Evolutionary conservation across 1,284 basidiomycete species (phyloP), one percentile per base, ranked within the genome.

Genomic region (Melanopsichium pennsylvanicum): DNA sequence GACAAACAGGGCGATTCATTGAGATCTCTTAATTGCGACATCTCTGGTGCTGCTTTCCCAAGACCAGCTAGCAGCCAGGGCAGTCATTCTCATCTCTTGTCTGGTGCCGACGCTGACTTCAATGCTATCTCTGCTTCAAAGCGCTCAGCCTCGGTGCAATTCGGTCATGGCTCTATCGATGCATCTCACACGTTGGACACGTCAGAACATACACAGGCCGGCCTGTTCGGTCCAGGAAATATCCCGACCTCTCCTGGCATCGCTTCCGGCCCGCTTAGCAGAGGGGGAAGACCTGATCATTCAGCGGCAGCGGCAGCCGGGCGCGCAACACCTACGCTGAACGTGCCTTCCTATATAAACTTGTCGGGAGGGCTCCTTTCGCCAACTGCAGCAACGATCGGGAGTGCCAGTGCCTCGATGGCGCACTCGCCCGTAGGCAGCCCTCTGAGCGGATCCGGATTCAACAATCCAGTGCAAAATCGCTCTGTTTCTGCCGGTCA

Each of bases 361-460:
- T 29, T 70, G 22, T 52, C 61, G 0, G 64, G 56, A 5, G 70
- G 64, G 15, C 57, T 72, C 1, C 70, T 72, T 29, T 72, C 70
- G 31, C 70, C 70, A 1, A 60, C 66, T 11, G 70, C 70, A 19
- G 70, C 70, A 5, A 69, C 70, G 11, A 48, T 58, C 23, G 69
- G 64, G 13, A 69, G 51, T 19, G 43, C 34, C 0, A 59, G 31
- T 4, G 31, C 55, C 9, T 44, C 56, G 9, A 37, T 37, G n/a
- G 38, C 45, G 9, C 58, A 50, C 16, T 67, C 60, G 11, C 63
- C 64, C 12, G 37, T 59, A 29, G 56, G 59, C 5, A 67, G 66
- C 39, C 62, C 68, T 21, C 44, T 54, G 10, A 40, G 47, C 35
- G 50, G 33, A 6, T 43, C 42, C 5, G 50, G 58, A 33, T 61